Conservation (phyloP, 441 rosid species). For the Melastoma candidum region DNA sequence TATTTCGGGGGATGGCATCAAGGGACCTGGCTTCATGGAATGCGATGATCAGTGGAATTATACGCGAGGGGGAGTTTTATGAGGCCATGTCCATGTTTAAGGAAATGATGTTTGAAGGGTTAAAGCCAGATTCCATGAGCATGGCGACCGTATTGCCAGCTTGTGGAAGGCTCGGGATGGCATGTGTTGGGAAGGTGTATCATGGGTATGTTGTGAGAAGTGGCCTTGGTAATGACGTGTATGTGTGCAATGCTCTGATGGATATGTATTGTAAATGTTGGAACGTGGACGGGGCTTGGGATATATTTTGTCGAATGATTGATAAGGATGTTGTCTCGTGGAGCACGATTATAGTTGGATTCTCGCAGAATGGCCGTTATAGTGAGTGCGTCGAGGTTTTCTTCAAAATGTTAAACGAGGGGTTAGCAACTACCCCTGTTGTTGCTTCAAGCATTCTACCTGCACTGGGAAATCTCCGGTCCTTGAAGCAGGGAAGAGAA, state of each 20-base stretch:
- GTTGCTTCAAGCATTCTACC: slow-evolving; percentile 25
- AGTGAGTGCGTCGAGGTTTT: slow-evolving; percentile 15
- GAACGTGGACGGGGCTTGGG: slow-evolving; percentile 14
- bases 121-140: slow-evolving; percentile 23
- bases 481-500: slow-evolving; percentile 28
- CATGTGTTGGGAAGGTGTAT: slow-evolving; percentile 21
- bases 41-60: slow-evolving; percentile 22
- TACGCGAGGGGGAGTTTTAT: slow-evolving; percentile 16
- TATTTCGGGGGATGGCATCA: slow-evolving; percentile 19
- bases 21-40: slow-evolving; percentile 33
- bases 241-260: slow-evolving; percentile 26
- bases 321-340: slow-evolving; percentile 27
- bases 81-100: slow-evolving; percentile 20
- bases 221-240: slow-evolving; percentile 23
- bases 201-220: slow-evolving; percentile 22
- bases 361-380: slow-evolving; percentile 22
- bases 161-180: slow-evolving; percentile 21
- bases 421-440: slow-evolving; percentile 17
- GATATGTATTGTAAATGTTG: slow-evolving; percentile 23
- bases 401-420: slow-evolving; percentile 17
- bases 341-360: slow-evolving; percentile 28
- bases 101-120: slow-evolving; percentile 23
- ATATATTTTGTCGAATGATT: slow-evolving; percentile 10
- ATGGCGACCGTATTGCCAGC: slow-evolving; percentile 24
- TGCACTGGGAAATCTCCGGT: slow-evolving; percentile 17